Evolutionary conservation across 2,329 filamentous ascomycete genomes (phyloP).

Genomic region (Knoxdaviesia capensis): DNA sequence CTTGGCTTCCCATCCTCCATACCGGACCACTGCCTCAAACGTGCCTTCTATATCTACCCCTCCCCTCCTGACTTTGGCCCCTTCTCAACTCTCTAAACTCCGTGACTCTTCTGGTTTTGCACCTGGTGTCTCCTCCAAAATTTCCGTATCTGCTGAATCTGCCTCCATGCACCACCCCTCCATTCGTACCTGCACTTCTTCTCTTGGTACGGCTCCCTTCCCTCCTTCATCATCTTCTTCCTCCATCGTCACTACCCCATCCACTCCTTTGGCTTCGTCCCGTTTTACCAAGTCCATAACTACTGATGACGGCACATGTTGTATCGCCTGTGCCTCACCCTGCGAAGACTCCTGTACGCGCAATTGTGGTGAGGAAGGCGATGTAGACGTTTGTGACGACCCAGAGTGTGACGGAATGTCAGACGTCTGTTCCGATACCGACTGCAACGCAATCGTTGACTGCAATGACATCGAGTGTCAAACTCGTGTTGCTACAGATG

Average conservation of each 20-base stretch:
- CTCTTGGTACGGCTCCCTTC: neutral
- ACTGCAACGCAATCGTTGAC: conserved; percentile 11
- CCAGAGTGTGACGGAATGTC: conserved; percentile 13
- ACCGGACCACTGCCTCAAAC: neutral
- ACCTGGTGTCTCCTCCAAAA: too few species aligned
- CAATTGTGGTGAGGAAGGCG: conserved; percentile 14
- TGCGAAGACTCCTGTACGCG: conserved; percentile 15
- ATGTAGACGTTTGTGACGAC: conserved; percentile 16
- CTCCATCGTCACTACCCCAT: neutral
- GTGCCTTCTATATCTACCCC: neutral
- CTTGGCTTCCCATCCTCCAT: neutral
- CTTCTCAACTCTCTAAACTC: too few species aligned
- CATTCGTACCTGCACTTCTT: neutral
- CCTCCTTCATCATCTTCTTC: neutral
- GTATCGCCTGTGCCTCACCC: conserved; percentile 14
- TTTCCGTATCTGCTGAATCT: too few species aligned
- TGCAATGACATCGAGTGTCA: conserved; percentile 4
- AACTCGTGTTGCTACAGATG: conserved; percentile 6
- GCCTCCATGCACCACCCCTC: too few species aligned
- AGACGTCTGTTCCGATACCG: conserved; percentile 18
- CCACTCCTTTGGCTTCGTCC: neutral
- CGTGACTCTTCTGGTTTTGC: too few species aligned
- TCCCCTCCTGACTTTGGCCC: too few species aligned
- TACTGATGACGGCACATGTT: conserved; percentile 10
- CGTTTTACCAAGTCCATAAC: neutral